Base-by-base conservation (phyloP, 2,329 filamentous ascomycete genomes). In the Colletotrichum falcatum region DNA sequence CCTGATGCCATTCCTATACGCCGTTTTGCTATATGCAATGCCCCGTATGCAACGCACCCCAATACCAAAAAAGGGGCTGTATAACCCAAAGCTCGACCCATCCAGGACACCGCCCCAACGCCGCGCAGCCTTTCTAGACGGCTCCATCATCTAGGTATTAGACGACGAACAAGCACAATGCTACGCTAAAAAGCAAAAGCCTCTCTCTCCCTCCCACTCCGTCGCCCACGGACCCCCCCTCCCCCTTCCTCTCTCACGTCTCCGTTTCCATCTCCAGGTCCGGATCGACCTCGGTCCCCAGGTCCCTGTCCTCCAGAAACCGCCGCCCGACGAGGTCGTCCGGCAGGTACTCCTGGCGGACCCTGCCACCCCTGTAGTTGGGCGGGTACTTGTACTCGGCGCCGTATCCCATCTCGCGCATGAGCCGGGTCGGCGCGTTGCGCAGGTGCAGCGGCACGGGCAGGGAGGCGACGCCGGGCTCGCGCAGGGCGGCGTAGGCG, bases 301-400 rank as follows among this genome's bases (percentile, higher is more conserved):
- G 79, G 80, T 98, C 92, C 51, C 86, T 83, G 5, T 94, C 90
- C 77, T 97, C 94, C 46, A 98, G 80, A 77, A 98, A 98, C 26
- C 77, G 84, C 58, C 92, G 86, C 0, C 91, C 94, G 44, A 84
- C 79, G 9, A 99, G 80, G 65, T 88, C 88, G 14, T 94, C 91
- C 0, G 96, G 96, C n/a, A 99, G 81, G 80, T 98, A 99, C 30
- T 95, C 92, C 82, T 99, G 96, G 73, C 85, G 87, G 0, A 98
- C 95, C 74, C 84, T 89, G 0, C 96, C 96, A 71, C 95, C 90
- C 61, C 88, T 82, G 77, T 95, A 99, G 75, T 97, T 93, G 0
- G 96, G 96, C 74, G 97, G 97, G 78, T 99, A 98, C 81, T 98
- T 98, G 81, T 99, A 99, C 78, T 94, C 93, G 60, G 90, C 91